Base-by-base conservation (phyloP, 2,329 filamentous ascomycete species). In the Fusarium nygamai region DNA sequence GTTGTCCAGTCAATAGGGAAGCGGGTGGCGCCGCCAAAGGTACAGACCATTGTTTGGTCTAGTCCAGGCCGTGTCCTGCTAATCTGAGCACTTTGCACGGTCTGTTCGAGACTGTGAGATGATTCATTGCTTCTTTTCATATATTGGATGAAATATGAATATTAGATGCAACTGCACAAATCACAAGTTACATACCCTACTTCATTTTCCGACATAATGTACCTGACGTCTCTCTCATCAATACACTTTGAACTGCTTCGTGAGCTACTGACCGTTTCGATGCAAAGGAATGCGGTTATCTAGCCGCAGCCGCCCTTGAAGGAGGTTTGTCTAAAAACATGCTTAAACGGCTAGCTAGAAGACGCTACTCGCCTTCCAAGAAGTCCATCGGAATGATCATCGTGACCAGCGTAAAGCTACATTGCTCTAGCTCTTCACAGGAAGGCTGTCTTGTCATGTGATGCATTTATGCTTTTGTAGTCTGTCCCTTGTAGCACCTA, bases 11-110 rank as follows among this genome's bases (percentile, higher is more conserved):
- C 47, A 50, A 54, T 48, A 41, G 34, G 8, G 39, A 67, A 61
- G 65, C 65, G 65, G 65, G 54, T 61, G 65, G 63, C 63, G 47
- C 65, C 65, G 47, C 47, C 65, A 61, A n/a, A n/a, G 13, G 51
- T 7, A 46, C 34, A 61, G 31, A 33, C 38, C 41, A 54, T 54
- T 61, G 63, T 54, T 60, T 67, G 44, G 53, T 33, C 50, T 65
- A 36, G n/a, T 39, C 29, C 27, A 41, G 24, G 12, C 58, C n/a
- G 22, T 47, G 60, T 47, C 59, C 34, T n/a, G 33, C 12, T 53
- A 22, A 31, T 38, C 57, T 38, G 24, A 51, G 17, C 43, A 31
- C 56, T 36, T 60, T 60, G 27, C 20, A 36, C 22, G 20, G 34
- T 44, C 27, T 24, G 24, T 51, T 39, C 20, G 17, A 51, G 56